Evolutionary conservation across 2,329 filamentous ascomycete species (phyloP).

Genomic region (Colletotrichum sp.): DNA sequence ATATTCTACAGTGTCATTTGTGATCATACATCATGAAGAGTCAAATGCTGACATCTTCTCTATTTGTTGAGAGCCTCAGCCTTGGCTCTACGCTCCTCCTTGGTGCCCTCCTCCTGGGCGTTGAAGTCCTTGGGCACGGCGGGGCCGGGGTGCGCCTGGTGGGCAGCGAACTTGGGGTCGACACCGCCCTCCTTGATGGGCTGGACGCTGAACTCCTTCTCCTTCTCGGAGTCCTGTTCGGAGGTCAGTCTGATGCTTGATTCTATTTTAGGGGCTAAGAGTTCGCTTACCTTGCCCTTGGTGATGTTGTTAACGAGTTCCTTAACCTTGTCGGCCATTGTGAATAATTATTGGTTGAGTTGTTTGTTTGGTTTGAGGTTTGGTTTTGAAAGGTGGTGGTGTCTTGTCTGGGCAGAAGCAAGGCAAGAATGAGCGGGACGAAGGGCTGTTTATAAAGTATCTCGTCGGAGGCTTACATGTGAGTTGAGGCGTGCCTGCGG

Average conservation of each 20-base stretch:
- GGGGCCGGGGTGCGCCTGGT: conserved; percentile 63
- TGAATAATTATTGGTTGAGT: neutral
- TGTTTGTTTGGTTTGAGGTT: neutral
- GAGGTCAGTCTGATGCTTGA: neutral
- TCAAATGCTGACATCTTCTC: neutral
- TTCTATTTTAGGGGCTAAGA: neutral
- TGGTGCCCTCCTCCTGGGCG: conserved; percentile 62
- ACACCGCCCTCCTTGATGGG: conserved; percentile 44
- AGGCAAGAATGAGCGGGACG: neutral
- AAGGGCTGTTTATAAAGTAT: conserved; percentile 12
- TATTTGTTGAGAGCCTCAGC: conserved; percentile 70
- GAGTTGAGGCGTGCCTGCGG: conserved; percentile 5
- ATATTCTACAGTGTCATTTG: neutral
- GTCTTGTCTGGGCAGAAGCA: neutral
- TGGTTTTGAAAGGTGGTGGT: neutral
- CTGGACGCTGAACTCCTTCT: conserved; percentile 51
- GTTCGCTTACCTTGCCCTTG: conserved; percentile 15
- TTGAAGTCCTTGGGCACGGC: conserved; percentile 59
- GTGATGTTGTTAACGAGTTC: conserved; percentile 23
- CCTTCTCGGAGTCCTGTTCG: conserved; percentile 27
- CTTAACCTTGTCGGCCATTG: conserved; percentile 23
- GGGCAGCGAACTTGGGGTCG: conserved; percentile 54
- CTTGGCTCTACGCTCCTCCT: conserved; percentile 71
- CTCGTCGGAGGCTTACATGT: conserved; percentile 10
- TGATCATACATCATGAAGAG: conserved; percentile 6